Percentiles rank a stretch among this genome's conserved stretches.
Conservation (phyloP, 495 filamentous ascomycete genomes). For the Penicillium paradoxum region DNA sequence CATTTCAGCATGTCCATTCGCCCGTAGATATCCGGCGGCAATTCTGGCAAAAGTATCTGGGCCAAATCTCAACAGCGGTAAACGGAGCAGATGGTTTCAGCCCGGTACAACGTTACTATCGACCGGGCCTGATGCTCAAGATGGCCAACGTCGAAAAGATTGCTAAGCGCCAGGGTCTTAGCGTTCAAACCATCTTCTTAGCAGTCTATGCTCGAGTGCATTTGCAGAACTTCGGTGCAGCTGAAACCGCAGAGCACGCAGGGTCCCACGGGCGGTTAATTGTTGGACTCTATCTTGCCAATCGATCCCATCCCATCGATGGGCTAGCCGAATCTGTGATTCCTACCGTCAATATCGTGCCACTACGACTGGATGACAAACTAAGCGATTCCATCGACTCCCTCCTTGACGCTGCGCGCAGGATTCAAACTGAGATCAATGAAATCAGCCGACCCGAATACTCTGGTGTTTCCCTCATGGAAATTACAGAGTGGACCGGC, state of each 20-base stretch:
- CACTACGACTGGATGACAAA: slow-evolving; percentile 26
- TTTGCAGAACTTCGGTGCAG: slow-evolving; percentile 8
- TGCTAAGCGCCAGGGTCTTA: slow-evolving; percentile 27
- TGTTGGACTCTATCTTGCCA: slow-evolving; percentile 35
- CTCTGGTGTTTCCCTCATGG: slow-evolving; percentile 26
- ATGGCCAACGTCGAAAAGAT: slow-evolving; percentile 23
- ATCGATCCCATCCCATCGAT: slow-evolving; percentile 27
- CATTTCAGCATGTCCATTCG: slow-evolving; percentile 26
- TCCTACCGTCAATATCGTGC: slow-evolving; percentile 36
- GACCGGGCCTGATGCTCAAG: slow-evolving; percentile 26
- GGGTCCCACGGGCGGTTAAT: slow-evolving; percentile 7
- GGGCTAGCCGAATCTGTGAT: slow-evolving; percentile 25
- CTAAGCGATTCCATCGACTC: slow-evolving; percentile 7
- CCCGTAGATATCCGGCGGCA: slow-evolving; percentile 20
- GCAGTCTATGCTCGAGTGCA: slow-evolving; percentile 33
- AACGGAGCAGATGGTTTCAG: slow-evolving; percentile 13
- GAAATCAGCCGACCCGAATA: slow-evolving; percentile 29
- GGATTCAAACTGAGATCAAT: slow-evolving; percentile 30
- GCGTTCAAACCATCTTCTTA: slow-evolving; percentile 32
- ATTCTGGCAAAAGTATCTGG: slow-evolving; percentile 33
- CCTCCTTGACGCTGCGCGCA: slow-evolving; percentile 20
- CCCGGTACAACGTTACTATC: slow-evolving; percentile 24
- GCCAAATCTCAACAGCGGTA: slow-evolving; percentile 8
- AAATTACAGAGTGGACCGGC: slow-evolving; percentile 36
- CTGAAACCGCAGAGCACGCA: neutral